A percentile compares a stretch with the other conserved stretches of the same genome.
These are phyloP conservation scores for Evernia prunastri DNA, from an alignment of 495 filamentous ascomycete genomes.

Conservation along the genomic window DNA sequence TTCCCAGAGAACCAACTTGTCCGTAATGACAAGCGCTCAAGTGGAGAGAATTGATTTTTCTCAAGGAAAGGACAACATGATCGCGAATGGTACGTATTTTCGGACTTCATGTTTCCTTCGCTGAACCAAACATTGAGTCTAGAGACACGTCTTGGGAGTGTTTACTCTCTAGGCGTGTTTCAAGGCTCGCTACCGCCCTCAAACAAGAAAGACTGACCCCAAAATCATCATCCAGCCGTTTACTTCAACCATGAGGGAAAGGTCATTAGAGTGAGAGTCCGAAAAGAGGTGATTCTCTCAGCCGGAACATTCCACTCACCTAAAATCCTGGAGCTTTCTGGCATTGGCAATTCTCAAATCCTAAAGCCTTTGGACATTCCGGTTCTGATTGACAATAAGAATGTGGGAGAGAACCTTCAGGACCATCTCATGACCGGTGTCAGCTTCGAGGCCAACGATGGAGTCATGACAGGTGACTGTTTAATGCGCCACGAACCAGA, in stretches of 20 bases:
- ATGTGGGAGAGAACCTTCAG: conserved; percentile 43
- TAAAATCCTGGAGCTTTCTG: conserved; percentile 53
- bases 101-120: too few relatives aligned
- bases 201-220: too few relatives aligned
- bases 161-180: too few relatives aligned
- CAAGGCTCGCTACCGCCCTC: too few relatives aligned
- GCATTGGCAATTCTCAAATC: conserved; percentile 40
- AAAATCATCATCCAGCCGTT: too few relatives aligned
- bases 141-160: too few relatives aligned
- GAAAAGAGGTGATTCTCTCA: conserved; percentile 45
- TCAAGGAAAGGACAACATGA: neutral
- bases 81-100: too few relatives aligned
- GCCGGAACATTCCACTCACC: conserved; percentile 48
- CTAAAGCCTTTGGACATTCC: conserved; percentile 38
- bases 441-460: conserved; percentile 13
- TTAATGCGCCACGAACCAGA: conserved; percentile 10
- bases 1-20: conserved; percentile 36
- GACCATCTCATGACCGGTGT: conserved; percentile 34
- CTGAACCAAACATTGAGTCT: too few relatives aligned
- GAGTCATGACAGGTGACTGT: conserved; percentile 6
- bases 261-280: conserved; percentile 24
- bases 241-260: conserved; percentile 27
- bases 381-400: conserved; percentile 35
- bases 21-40: conserved; percentile 40
- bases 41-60: conserved; percentile 36